Percentiles rank a stretch among this genome's conserved stretches.
phyloP scores from a whole-genome alignment of 768 basidiomycete species.

The Agrocybe pediades region DNA sequence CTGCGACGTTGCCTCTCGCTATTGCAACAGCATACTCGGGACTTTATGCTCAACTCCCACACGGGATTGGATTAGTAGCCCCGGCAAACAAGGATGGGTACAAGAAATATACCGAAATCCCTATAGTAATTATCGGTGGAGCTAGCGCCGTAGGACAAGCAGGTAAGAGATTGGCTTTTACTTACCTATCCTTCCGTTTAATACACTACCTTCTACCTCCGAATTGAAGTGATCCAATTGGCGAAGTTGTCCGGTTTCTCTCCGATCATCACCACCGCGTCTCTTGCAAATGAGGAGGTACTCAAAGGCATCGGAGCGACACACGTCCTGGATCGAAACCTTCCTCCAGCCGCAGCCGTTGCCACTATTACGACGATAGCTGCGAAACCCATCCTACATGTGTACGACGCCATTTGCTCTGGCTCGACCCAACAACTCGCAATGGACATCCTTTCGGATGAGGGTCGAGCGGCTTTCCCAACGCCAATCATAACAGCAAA shows the following conservation, averaged over 20 bases:
- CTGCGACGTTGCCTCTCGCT: not conserved
- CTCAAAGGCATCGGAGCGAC: conserved; percentile 39
- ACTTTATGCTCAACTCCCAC: no score
- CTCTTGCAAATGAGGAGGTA: conserved; percentile 29
- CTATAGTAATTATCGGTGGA: not conserved
- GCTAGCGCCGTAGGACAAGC: not conserved
- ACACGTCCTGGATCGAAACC: conserved; percentile 35
- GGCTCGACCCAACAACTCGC: no score
- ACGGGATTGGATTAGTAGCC: not conserved
- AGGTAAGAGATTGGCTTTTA: not conserved
- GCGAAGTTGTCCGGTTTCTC: conserved; percentile 35
- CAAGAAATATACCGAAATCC: not conserved
- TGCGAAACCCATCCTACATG: no score
- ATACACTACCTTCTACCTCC: no score
- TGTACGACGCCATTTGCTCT: no score
- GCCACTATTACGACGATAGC: no score
- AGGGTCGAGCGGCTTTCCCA: no score
- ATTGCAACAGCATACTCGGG: not conserved
- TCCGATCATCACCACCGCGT: conserved; percentile 41
- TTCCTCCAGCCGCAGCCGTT: no score
- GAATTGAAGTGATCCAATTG: conserved; percentile 16
- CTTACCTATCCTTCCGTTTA: no score
- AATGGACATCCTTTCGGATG: no score
- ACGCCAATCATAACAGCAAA: no score
- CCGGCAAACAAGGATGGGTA: not conserved